Conservation (phyloP, 495 filamentous ascomycete species). For the Penicillium steckii region DNA sequence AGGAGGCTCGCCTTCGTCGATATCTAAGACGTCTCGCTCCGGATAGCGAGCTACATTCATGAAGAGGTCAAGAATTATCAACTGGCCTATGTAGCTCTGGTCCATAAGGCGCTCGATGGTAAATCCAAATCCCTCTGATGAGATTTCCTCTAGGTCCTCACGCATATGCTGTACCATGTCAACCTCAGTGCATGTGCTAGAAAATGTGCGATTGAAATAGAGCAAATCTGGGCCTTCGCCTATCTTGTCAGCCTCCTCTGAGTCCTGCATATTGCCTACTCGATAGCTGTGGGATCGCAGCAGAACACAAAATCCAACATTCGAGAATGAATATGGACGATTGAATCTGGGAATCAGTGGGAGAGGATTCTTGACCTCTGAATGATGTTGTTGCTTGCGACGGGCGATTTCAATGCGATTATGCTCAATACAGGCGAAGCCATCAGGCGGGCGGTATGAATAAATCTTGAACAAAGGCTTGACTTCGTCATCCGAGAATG, state of each 20-base stretch:
- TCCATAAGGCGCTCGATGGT: slow-evolving; percentile 3
- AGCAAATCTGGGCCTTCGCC: slow-evolving; percentile 15
- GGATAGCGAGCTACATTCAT: neutral
- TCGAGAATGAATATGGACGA: neutral
- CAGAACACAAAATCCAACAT: slow-evolving; percentile 11
- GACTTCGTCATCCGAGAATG: slow-evolving; percentile 4
- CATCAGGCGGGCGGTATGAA: slow-evolving; percentile 16
- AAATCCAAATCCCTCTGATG: slow-evolving; percentile 9
- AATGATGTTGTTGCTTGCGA: slow-evolving; percentile 21
- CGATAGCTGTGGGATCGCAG: slow-evolving; percentile 20
- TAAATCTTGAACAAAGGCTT: slow-evolving; percentile 24
- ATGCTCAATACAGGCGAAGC: slow-evolving; percentile 24
- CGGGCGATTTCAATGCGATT: slow-evolving; percentile 22
- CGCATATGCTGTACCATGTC: neutral
- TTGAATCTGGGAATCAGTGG: slow-evolving; percentile 11
- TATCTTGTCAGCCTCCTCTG: neutral
- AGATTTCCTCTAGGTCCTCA: neutral
- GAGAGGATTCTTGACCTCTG: slow-evolving; percentile 6
- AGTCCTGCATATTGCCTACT: slow-evolving; percentile 6
- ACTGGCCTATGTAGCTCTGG: slow-evolving; percentile 13
- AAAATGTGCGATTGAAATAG: slow-evolving; percentile 17
- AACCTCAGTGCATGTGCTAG: slow-evolving; percentile 3
- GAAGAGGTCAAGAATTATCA: slow-evolving; percentile 4
- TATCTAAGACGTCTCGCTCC: slow-evolving; percentile 6
- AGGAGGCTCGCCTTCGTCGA: slow-evolving; percentile 10